phyloP scores from a whole-genome alignment of 176 grass and related monocot genomes.

The Dendrocalamus sinicus region DNA sequence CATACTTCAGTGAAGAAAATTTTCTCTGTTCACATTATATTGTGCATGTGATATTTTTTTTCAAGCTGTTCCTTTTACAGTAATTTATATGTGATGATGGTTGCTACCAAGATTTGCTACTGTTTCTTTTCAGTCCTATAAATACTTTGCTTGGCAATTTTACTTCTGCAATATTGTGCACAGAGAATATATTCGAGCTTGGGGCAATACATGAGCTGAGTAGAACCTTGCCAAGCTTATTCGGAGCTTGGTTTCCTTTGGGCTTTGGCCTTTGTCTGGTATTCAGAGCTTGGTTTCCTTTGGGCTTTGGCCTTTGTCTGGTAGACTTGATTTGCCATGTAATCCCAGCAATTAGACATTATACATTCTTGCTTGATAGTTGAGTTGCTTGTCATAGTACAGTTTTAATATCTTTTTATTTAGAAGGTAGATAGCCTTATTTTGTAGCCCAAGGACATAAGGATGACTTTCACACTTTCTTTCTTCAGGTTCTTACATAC shows the following conservation, averaged over 20 bases:
- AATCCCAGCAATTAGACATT: neutral
- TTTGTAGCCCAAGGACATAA: neutral
- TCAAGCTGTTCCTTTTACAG: neutral
- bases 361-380: neutral
- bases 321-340: neutral
- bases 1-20: neutral
- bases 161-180: neutral
- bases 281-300: neutral
- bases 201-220: neutral
- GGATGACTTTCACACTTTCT: neutral
- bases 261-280: neutral
- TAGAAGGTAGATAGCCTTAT: neutral
- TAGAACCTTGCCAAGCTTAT: conserved; percentile 14
- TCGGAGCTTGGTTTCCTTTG: neutral
- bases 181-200: neutral
- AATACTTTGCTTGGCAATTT: neutral
- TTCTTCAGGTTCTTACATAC: conserved; percentile 10
- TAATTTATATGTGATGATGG: neutral
- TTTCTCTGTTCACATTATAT: neutral
- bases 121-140: neutral
- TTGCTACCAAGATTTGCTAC: conserved; percentile 1
- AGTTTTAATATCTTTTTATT: neutral
- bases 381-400: neutral
- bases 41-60: neutral
- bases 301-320: neutral